Conservation (phyloP, 169 alveolate species). For the Plasmodium malariae region DNA sequence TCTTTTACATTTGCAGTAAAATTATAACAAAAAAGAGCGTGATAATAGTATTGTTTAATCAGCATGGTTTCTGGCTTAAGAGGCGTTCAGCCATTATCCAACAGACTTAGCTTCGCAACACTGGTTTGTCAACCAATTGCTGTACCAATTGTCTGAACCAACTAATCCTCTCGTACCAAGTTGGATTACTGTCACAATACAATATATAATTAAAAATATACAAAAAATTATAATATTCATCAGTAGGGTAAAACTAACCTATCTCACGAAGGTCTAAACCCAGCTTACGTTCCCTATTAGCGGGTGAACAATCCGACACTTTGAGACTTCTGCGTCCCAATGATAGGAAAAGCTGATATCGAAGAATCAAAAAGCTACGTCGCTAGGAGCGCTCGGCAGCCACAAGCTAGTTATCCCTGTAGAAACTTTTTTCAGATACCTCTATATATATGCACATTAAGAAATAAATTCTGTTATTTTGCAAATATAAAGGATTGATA, state of each 20-base stretch:
- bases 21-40: background rate
- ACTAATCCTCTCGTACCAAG: constrained; percentile 65
- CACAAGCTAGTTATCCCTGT: constrained; percentile 88
- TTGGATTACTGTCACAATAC: constrained; percentile 81
- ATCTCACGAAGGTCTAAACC: constrained; percentile 95
- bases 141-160: constrained; percentile 61
- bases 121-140: constrained; percentile 85
- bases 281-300: constrained; percentile 84
- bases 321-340: constrained; percentile 86
- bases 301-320: constrained; percentile 88
- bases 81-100: constrained; percentile 93
- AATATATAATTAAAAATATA: constrained; percentile 1
- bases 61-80: constrained; percentile 92
- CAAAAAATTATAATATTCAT: constrained; percentile 77
- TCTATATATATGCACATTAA: constrained; percentile 47
- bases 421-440: constrained; percentile 70
- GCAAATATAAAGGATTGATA: constrained; percentile 68
- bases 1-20: constrained; percentile 18
- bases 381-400: constrained; percentile 96
- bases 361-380: constrained; percentile 92
- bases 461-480: constrained; percentile 14
- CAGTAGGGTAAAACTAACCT: constrained; percentile 95
- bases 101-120: constrained; percentile 92
- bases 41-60: constrained; percentile 52
- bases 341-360: constrained; percentile 88